Evolutionary conservation across 371 early-diverging fungal genomes (phyloP), one percentile per base, ranked within the genome.

Genomic region (Mycotypha africana): DNA sequence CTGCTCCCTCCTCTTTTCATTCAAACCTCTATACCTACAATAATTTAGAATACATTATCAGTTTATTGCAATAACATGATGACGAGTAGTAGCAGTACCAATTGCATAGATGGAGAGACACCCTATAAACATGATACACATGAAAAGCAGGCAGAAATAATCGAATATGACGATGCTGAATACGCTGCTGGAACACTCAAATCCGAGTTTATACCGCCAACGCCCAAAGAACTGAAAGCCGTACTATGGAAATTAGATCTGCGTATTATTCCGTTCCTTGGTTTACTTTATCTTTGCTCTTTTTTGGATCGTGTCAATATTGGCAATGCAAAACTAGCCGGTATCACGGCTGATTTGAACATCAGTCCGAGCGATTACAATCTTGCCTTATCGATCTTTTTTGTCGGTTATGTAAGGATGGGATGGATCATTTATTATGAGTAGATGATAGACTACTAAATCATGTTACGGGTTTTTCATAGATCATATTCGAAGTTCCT

Each of bases 401-500:
- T 78, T 49, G 54, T 80, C 36, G 82, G 84, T 41, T 83, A 81
- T 55, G 72, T 64, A 64, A 49, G 67, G 28, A 8, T 28, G 28
- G 11, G 5, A 28, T 28, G n/a, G n/a, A n/a, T n/a, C n/a, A n/a
- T n/a, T n/a, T n/a, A n/a, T n/a, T n/a, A n/a, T n/a, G n/a, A n/a
- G n/a, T n/a, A n/a, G n/a, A n/a, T n/a, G n/a, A n/a, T n/a, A n/a
- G n/a, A n/a, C n/a, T n/a, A n/a, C n/a, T n/a, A n/a, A n/a, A n/a
- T n/a, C n/a, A n/a, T n/a, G n/a, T n/a, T n/a, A n/a, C n/a, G n/a
- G 5, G 28, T 34, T 26, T 11, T 26, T 31, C 14, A 34, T 62
- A 78, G 75, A 65, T 82, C 38, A 31, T 84, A 23, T 77, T 80
- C 45, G 88, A 89, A 52, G 60, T 84, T 19, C 86, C 88, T 4